Evolutionary conservation across 768 basidiomycete species (phyloP).

Genomic region (Boletus vinaceobasis): DNA sequence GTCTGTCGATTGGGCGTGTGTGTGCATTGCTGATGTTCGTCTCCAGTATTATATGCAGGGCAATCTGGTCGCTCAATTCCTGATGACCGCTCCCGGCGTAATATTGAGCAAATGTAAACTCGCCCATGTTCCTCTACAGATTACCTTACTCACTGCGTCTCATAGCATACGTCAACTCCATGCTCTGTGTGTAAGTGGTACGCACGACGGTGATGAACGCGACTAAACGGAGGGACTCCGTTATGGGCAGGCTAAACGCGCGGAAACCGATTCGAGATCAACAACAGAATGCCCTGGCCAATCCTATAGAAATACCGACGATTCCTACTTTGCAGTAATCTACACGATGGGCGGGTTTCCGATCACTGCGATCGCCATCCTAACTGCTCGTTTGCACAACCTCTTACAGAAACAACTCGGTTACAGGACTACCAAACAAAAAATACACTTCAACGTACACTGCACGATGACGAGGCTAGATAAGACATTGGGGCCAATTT

Average conservation of each 20-base stretch:
- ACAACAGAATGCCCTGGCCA: background rate
- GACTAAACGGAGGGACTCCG: background rate
- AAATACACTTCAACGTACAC: background rate
- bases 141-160: background rate
- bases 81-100: slow-evolving; percentile 5
- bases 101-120: slow-evolving; percentile 15
- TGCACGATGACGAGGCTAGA: background rate
- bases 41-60: slow-evolving; percentile 9
- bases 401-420: background rate
- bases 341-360: background rate
- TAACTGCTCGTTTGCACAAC: background rate
- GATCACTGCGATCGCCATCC: background rate
- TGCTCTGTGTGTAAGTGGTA: slow-evolving; percentile 19
- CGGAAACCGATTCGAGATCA: slow-evolving; percentile 14
- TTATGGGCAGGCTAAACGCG: slow-evolving; percentile 6
- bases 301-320: slow-evolving; percentile 6
- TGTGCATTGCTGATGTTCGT: background rate
- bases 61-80: background rate
- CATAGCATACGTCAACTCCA: slow-evolving; percentile 21
- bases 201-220: background rate
- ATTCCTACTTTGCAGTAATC: slow-evolving; percentile 1
- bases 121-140: background rate
- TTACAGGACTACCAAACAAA: background rate
- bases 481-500: background rate
- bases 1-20: background rate